Base-by-base conservation (phyloP, 2,329 filamentous ascomycete species). In the Nemania bipapillata region DNA sequence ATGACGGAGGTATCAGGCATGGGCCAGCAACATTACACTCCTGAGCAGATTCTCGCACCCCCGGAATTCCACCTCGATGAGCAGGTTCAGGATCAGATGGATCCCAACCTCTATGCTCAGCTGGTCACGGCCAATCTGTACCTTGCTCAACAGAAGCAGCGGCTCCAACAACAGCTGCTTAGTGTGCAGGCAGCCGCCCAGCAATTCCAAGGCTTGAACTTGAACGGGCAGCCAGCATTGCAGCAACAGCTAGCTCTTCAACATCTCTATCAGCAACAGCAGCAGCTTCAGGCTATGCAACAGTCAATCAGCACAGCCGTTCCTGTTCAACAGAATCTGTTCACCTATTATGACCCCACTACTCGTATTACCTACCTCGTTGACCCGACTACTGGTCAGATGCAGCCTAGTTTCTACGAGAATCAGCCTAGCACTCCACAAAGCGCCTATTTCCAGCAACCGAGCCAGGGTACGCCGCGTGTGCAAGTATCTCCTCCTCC, bases 121-220 rank as follows among this genome's bases (percentile, higher is more conserved):
- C 86, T 98, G 72, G 88, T 97, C 77, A 92, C 93, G 65, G 96
- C 94, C 76, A 97, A 97, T 80, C 83, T 96, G 79, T 97, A 96
- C 78, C 87, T 99, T 58, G 93, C 94, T 47, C 93, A 97, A 78
- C 94, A 97, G 82, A 95, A 98, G 82, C 94, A 97, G 83, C 91
- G 92, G 72, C 89, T 98, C 60, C 94, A 98, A 82, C 94, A 97
- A 82, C 94, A 98, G 82, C 87, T 98, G 73, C 88, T 93, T 74
- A 92, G 85, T 72, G 89, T 97, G 26, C 96, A 95, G 76, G 90
- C 90, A 60, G 92, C 92, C 42, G 91, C 93, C 68, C 92, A 94
- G 81, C 92, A 94, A 80, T 92, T 94, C 77, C 91, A 94, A 79
- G 89, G 88, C 72, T 84, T 97, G 81, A 93, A 86, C 79, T 79